Evolutionary conservation across 2,329 filamentous ascomycete genomes (phyloP).

Genomic region (Aspergillus quadrilineatus): DNA sequence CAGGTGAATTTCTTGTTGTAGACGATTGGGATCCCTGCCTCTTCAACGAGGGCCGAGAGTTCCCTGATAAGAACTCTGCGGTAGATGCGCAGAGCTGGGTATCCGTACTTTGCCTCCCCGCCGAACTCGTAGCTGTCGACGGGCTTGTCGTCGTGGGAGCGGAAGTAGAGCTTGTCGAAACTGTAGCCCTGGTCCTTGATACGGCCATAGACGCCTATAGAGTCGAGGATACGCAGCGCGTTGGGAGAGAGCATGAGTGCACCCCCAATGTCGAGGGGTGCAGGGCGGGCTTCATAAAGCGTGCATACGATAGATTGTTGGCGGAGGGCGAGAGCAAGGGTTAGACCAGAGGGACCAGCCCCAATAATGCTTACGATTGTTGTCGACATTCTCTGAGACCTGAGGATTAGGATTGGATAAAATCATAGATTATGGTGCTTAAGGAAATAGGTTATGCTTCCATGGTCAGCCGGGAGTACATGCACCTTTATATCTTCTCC

Average conservation of each 20-base stretch:
- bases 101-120: conserved; percentile 41
- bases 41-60: conserved; percentile 43
- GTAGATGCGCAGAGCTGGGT: conserved; percentile 56
- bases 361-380: conserved; percentile 41
- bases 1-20: conserved; percentile 51
- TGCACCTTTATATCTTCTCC: too few species aligned
- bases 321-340: conserved; percentile 56
- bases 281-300: conserved; percentile 53
- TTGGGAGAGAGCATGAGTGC: conserved; percentile 62
- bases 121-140: conserved; percentile 49
- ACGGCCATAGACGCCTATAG: conserved; percentile 49
- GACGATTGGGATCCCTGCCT: conserved; percentile 41
- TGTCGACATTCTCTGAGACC: too few species aligned
- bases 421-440: too few species aligned
- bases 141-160: conserved; percentile 36
- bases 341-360: conserved; percentile 53
- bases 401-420: too few species aligned
- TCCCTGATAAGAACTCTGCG: conserved; percentile 53
- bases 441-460: too few species aligned
- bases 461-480: too few species aligned
- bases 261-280: conserved; percentile 51
- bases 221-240: conserved; percentile 55
- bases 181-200: conserved; percentile 50
- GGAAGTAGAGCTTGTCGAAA: conserved; percentile 53
- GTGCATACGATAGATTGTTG: conserved; percentile 50